Percentiles rank a stretch among this genome's conserved stretches.
Conservation (phyloP, 371 early-diverging fungal species). For the Mucor irregularis region DNA sequence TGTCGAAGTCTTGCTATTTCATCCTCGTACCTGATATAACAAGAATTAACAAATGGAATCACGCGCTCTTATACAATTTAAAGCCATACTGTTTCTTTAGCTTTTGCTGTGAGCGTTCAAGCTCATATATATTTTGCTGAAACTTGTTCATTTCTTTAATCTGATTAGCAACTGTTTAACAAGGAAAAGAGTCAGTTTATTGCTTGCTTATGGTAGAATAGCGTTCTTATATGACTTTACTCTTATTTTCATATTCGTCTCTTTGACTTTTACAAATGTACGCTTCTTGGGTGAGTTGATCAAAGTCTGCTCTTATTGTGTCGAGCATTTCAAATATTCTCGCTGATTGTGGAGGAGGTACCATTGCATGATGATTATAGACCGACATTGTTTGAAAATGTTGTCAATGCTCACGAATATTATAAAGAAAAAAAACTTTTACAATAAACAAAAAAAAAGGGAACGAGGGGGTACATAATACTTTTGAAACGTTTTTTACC, state of each 20-base stretch:
- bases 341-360: slow-evolving; percentile 56
- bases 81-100: slow-evolving; percentile 78
- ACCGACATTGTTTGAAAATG: too few species aligned
- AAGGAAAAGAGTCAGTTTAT: too few species aligned
- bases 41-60: slow-evolving; percentile 2
- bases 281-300: slow-evolving; percentile 73
- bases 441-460: too few species aligned
- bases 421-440: too few species aligned
- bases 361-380: slow-evolving; percentile 80
- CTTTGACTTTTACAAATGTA: slow-evolving; percentile 70
- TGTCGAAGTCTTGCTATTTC: slow-evolving; percentile 52
- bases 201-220: slow-evolving; percentile 2
- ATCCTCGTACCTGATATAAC: slow-evolving; percentile 44
- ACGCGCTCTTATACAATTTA: too few species aligned
- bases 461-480: too few species aligned
- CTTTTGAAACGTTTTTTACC: too few species aligned
- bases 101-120: slow-evolving; percentile 75
- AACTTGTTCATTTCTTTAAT: slow-evolving; percentile 73
- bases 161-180: slow-evolving; percentile 73
- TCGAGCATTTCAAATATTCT: slow-evolving; percentile 82
- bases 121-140: slow-evolving; percentile 76
- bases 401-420: too few species aligned
- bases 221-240: slow-evolving; percentile 43
- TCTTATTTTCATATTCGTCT: slow-evolving; percentile 86
- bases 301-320: slow-evolving; percentile 77